A percentile compares a stretch with the other conserved stretches of the same genome.
These are phyloP conservation scores for Phaffomyces thermotolerans DNA, from an alignment of 805 yeast species.

Conservation along the genomic window DNA sequence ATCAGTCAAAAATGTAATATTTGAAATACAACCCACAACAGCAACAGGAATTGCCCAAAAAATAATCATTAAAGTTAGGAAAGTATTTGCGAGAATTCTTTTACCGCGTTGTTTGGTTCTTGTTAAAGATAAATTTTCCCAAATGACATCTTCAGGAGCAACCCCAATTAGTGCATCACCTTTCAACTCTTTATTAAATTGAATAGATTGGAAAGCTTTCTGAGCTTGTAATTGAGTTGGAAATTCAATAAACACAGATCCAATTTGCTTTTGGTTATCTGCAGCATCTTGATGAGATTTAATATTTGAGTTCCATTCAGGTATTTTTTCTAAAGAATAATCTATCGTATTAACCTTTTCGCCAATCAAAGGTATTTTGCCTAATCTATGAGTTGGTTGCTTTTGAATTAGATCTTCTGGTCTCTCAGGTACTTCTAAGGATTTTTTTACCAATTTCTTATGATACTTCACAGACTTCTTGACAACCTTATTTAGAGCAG, in stretches of 20 bases:
- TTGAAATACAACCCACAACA: constrained; percentile 92
- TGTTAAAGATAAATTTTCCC: constrained; percentile 66
- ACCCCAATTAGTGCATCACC: constrained; percentile 45
- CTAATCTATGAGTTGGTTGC: constrained; percentile 76
- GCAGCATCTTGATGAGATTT: constrained; percentile 46
- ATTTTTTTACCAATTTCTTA: constrained; percentile 50
- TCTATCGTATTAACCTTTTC: constrained; percentile 80
- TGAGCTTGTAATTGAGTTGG: constrained; percentile 82
- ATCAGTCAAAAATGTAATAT: constrained; percentile 65
- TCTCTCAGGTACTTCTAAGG: constrained; percentile 44
- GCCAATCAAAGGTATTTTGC: constrained; percentile 57
- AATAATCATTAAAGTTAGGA: constrained; percentile 61
- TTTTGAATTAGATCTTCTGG: constrained; percentile 66
- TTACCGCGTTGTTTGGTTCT: constrained; percentile 51
- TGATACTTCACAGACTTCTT: constrained; percentile 52
- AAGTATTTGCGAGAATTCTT: constrained; percentile 50
- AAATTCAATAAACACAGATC: constrained; percentile 63
- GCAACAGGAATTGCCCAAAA: constrained; percentile 98
- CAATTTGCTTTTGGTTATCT: constrained; percentile 43
- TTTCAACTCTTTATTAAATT: constrained; percentile 38
- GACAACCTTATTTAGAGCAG: constrained; percentile 52
- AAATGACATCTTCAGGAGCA: constrained; percentile 75
- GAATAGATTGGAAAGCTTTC: constrained; percentile 78
- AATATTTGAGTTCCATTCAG: constrained; percentile 64
- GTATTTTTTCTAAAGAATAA: constrained; percentile 59